phyloP scores from a whole-genome alignment of 1,284 basidiomycete species.

The Trametes sp. region DNA sequence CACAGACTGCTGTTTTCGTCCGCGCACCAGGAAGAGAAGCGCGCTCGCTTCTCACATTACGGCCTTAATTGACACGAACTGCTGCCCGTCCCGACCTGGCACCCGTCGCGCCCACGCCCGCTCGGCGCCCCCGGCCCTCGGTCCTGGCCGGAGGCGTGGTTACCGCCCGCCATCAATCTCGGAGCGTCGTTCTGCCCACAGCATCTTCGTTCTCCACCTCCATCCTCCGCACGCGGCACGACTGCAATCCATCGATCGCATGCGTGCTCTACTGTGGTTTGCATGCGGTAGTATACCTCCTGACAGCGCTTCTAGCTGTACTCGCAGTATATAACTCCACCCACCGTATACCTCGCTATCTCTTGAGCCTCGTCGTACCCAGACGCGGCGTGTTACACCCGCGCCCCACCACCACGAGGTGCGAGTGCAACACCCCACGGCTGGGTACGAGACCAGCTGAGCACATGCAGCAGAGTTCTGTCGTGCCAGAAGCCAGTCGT shows the following conservation, averaged over 20 bases:
- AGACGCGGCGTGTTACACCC: no score
- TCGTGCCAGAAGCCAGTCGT: not conserved
- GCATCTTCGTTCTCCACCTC: not conserved
- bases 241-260: not conserved
- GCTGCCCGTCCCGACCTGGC: not conserved
- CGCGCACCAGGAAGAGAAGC: slow-evolving; percentile 17
- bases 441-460: no score
- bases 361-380: no score
- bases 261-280: not conserved
- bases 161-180: slow-evolving; percentile 13
- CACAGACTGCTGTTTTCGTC: slow-evolving; percentile 14
- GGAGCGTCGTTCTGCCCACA: slow-evolving; percentile 12
- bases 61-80: slow-evolving; percentile 11
- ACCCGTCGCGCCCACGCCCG: not conserved
- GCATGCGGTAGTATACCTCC: slow-evolving; percentile 6
- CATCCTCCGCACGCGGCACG: not conserved
- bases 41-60: slow-evolving; percentile 1
- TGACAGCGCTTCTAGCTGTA: slow-evolving; percentile 9
- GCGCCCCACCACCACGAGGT: no score
- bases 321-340: slow-evolving; percentile 2
- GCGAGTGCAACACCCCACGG: no score
- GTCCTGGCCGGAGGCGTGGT: not conserved
- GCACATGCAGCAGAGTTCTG: not conserved
- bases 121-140: no score
- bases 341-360: no score